Conservation (phyloP, 1,139 yeast species). For the Kurtzmaniella quercitrusa region DNA sequence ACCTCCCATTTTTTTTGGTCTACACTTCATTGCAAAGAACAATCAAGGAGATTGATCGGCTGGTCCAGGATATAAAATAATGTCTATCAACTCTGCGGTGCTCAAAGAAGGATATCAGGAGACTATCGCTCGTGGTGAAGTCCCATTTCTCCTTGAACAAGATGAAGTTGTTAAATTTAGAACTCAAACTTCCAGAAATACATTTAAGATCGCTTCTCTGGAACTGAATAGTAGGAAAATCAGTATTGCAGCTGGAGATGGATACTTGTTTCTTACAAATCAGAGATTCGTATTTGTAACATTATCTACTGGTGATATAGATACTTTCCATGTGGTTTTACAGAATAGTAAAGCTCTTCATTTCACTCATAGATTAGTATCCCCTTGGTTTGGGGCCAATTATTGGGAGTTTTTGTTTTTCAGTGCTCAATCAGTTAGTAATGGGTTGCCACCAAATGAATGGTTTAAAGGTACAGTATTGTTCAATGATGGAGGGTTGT, state of each 20-base stretch:
- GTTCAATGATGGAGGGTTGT: slow-evolving; percentile 49
- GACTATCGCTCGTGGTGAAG: slow-evolving; percentile 13
- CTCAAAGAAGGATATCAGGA: slow-evolving; percentile 19
- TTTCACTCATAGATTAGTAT: slow-evolving; percentile 35
- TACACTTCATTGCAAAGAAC: neutral
- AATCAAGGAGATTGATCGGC: neutral
- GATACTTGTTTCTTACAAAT: slow-evolving; percentile 34
- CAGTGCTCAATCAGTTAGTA: slow-evolving; percentile 30
- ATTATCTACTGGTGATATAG: slow-evolving; percentile 36
- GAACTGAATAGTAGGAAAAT: slow-evolving; percentile 10
- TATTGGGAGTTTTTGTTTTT: slow-evolving; percentile 44
- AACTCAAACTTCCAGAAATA: slow-evolving; percentile 21
- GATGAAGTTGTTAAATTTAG: slow-evolving; percentile 17
- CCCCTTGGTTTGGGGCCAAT: slow-evolving; percentile 57
- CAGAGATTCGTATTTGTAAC: slow-evolving; percentile 35
- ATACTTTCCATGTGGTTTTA: slow-evolving; percentile 31
- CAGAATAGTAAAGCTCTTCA: slow-evolving; percentile 17
- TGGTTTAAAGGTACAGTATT: slow-evolving; percentile 34
- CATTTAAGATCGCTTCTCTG: slow-evolving; percentile 17
- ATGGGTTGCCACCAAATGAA: slow-evolving; percentile 40
- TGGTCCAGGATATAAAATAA: slow-evolving; percentile 8
- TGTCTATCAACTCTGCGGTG: slow-evolving; percentile 31
- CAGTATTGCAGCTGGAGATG: slow-evolving; percentile 28
- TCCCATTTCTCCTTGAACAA: slow-evolving; percentile 22
- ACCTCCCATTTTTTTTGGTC: no score